Evolutionary conservation across 2,329 filamentous ascomycete genomes (phyloP).

Genomic region (Sclerotinia minor): DNA sequence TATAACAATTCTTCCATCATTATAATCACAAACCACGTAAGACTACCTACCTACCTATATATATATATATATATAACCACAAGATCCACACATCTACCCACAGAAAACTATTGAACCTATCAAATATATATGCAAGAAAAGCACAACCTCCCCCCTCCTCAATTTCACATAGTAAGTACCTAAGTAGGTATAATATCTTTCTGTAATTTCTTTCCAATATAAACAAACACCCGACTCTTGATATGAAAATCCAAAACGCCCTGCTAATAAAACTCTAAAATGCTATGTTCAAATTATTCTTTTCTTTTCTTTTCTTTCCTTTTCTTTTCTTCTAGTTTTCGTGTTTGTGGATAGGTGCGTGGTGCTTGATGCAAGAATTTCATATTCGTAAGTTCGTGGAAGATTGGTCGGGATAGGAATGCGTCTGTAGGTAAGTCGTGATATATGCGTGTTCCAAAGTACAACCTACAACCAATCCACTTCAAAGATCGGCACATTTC

Average conservation of each 20-base stretch:
- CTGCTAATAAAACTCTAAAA: neutral
- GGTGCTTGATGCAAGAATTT: too few relatives aligned
- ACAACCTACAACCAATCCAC: neutral
- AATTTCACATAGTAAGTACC: neutral
- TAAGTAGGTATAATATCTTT: too few relatives aligned
- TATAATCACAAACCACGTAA: too few relatives aligned
- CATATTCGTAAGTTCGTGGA: neutral
- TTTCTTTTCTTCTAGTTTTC: too few relatives aligned
- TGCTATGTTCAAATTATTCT: neutral
- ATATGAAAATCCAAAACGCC: slow-evolving; percentile 1
- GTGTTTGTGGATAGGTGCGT: too few relatives aligned
- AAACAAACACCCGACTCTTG: too few relatives aligned
- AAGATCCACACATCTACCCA: neutral
- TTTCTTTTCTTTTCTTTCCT: too few relatives aligned
- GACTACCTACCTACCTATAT: too few relatives aligned
- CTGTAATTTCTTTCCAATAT: neutral
- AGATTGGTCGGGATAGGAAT: neutral
- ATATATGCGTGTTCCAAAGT: neutral
- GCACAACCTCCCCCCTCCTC: neutral
- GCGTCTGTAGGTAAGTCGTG: neutral
- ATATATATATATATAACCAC: neutral
- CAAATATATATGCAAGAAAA: neutral
- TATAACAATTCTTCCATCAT: neutral
- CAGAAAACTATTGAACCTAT: neutral
- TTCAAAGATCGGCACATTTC: neutral